Evolutionary conservation across 2,329 filamentous ascomycete species (phyloP).

Genomic region (Colletotrichum sp.): DNA sequence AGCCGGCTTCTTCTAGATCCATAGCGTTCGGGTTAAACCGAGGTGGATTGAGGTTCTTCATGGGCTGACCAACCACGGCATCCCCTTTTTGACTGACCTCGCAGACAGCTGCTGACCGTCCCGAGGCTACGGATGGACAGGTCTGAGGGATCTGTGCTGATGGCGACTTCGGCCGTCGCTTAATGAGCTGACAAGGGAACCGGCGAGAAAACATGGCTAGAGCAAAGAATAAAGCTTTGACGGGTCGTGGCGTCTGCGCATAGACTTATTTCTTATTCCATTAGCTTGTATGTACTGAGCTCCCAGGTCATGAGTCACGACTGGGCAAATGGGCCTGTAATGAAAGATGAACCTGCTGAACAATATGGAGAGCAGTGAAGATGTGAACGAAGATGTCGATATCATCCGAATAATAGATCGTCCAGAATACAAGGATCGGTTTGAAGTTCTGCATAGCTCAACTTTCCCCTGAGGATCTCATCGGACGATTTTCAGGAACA

Average conservation of each 20-base stretch:
- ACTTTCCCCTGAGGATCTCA: neutral
- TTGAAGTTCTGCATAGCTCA: neutral
- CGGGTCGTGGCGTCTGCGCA: neutral
- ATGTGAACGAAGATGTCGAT: rapidly evolving
- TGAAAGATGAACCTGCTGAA: neutral
- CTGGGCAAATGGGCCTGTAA: neutral
- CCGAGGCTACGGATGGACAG: neutral
- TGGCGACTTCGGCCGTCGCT: neutral
- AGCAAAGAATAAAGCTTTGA: neutral
- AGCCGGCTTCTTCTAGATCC: neutral
- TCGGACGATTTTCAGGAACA: neutral
- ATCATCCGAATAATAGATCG: neutral
- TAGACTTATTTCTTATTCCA: neutral
- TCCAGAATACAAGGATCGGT: neutral
- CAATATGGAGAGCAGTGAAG: neutral
- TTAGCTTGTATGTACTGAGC: neutral
- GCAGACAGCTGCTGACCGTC: neutral
- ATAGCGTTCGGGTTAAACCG: neutral
- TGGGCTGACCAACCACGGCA: neutral
- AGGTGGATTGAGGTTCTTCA: neutral
- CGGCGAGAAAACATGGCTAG: neutral
- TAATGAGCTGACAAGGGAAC: neutral
- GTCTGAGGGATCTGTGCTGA: neutral
- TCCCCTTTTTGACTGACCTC: neutral
- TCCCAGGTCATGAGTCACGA: neutral